Conservation (phyloP, 306 rosid genomes). For the Trifolium repens region DNA sequence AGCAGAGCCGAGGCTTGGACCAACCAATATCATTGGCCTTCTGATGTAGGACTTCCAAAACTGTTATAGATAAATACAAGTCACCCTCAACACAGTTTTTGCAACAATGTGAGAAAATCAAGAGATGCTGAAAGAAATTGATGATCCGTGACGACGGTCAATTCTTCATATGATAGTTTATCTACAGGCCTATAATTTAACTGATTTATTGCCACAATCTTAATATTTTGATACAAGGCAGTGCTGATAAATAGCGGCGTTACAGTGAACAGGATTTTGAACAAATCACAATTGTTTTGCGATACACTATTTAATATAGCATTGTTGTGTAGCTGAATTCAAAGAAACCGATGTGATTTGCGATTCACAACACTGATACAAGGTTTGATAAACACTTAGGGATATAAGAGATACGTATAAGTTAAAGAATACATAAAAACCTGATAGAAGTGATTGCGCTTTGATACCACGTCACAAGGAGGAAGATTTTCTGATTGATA, state of each 20-base stretch:
- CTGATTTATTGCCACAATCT: constrained; percentile 22
- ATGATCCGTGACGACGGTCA: neutral
- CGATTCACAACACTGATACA: neutral
- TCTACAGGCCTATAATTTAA: constrained; percentile 17
- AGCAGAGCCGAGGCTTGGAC: constrained; percentile 99
- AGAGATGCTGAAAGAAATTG: constrained; percentile 26
- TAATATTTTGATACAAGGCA: neutral
- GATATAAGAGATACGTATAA: constrained; percentile 5
- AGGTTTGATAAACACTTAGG: constrained; percentile 9
- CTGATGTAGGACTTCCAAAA: constrained; percentile 81
- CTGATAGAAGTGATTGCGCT: constrained; percentile 87
- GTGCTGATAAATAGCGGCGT: neutral
- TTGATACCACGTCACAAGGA: constrained; percentile 71
- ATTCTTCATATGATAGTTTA: constrained; percentile 33
- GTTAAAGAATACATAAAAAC: constrained; percentile 46
- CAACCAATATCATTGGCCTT: constrained; percentile 86
- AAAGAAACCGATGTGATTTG: neutral
- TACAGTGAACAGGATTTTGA: neutral
- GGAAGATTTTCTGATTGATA: constrained; percentile 70
- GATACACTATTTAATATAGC: neutral
- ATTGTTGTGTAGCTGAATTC: neutral
- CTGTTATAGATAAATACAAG: constrained; percentile 53
- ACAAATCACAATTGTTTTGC: neutral
- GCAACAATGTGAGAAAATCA: constrained; percentile 30
- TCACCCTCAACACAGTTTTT: constrained; percentile 36